Base-by-base conservation (phyloP, 306 rosid genomes). In the Cicer arietinum region DNA sequence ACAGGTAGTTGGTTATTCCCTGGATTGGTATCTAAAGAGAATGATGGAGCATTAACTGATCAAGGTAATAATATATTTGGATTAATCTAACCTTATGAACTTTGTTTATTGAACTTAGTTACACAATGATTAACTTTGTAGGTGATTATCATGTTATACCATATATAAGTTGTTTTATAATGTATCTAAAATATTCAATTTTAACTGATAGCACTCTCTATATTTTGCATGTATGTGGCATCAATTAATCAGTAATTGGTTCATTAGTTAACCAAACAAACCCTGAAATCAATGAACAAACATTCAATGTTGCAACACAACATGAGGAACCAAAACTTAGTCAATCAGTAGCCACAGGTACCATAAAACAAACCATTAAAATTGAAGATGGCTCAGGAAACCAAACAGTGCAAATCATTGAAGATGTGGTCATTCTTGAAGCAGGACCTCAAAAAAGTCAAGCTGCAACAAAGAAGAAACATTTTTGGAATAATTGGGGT, bases 1-100 rank as follows among this genome's bases (percentile, higher is more conserved):
- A 63, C 83, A 92, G 94, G 93, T 9, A 39, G 39, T 35, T 87
- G 86, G 90, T 25, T 88, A 40, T 79, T 78, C 79, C 83, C 81
- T 4, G 69, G 72, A 8, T 48, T 42, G 69, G 20, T 11, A 16
- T 17, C 75, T n/a, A 4, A 14, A 1, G 82, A 16, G 30, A 25
- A 25, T 6, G 51, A 16, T 54, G 76, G 30, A 30, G 67, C 9
- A 47, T 43, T 18, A 30, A 16, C 53, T 17, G 61, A 45, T 9
- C 77, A 20, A 80, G 97, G 97, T 20, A 20, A 20, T 89, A 81
- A 65, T 52, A 9, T 54, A 10, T 18, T 54, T 54, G 30, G 6
- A 53, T 16, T 2, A 54, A 18, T 18, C 6, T 54, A 18, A 6
- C 57, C 10, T 6, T 6, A 14, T 3, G 6, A 13, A 53, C 10